Evolutionary conservation across 257 asterid species (phyloP), one percentile per base, ranked within the genome.

Genomic region (Gentiana dahurica): DNA sequence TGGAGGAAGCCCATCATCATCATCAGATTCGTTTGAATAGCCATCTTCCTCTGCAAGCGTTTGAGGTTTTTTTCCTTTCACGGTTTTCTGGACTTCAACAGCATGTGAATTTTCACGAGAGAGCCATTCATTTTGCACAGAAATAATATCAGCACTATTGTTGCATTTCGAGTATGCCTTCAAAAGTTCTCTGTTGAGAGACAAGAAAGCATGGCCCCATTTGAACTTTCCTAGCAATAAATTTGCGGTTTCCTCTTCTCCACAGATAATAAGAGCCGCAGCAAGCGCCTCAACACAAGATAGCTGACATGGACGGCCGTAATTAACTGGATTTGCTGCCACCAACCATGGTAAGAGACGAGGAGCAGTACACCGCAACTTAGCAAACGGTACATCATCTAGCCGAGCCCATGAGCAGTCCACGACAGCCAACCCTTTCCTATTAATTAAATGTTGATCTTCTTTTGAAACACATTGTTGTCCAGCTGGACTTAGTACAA

Each of bases 391-490:
- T 62, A 91, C 98, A 60, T 91, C 98, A 24, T 79, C 86, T 13
- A 91, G 77, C 34, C 98, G 94, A 9, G 96, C 97, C 98, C 98
- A 91, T 7, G 98, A 91, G 73, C 98, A 91, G 68, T 91, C 98
- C 4, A 91, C 98, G 24, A 91, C 98, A 69, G 94, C 96, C 50
- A 91, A 73, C 34, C 98, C 98, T 73, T 77, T 86, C 71, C 70
- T 73, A 52, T 80, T 80, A 55, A 91, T 83, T 57, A 91, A 71
- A 47, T 63, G 79, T 68, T 63, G 86, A 73, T 91, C 98, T 73
- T 85, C 95, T 59, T 79, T 83, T 53, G 98, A 91, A 71, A 91
- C 88, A 38, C 98, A 91, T 60, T 83, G 95, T 44, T 81, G 68
- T 58, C 98, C 98, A 64, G 85, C 77, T 34, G 98, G 98, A 68